These are phyloP conservation scores for Populus tomentosa DNA, from an alignment of 441 rosid species.

Conservation along the genomic window DNA sequence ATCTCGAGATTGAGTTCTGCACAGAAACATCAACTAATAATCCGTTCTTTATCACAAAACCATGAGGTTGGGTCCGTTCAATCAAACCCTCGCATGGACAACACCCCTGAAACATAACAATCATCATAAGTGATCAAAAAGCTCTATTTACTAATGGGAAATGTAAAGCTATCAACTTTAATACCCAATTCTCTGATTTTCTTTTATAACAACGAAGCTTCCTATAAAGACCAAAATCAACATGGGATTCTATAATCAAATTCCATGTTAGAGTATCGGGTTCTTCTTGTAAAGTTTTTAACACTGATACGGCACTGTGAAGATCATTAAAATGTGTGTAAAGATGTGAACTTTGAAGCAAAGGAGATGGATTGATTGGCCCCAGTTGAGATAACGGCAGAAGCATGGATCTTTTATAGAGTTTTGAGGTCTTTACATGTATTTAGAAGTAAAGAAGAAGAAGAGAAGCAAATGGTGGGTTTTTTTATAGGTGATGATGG, in stretches of 20 bases:
- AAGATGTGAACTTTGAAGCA: constrained; percentile 15
- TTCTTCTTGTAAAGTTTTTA: constrained; percentile 4
- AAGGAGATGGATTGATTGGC: constrained; percentile 4
- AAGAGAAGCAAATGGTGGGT: background rate
- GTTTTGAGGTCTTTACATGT: constrained; percentile 35
- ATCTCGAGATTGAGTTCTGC: constrained; percentile 33
- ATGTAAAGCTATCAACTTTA: constrained; percentile 26
- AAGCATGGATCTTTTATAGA: constrained; percentile 31
- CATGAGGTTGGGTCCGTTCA: constrained; percentile 14
- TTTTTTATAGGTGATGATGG: constrained; percentile 27
- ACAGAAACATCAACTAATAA: constrained; percentile 11
- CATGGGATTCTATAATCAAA: constrained; percentile 20
- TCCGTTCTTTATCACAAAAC: constrained; percentile 15
- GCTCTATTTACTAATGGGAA: constrained; percentile 34
- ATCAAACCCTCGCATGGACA: background rate
- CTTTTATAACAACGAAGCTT: constrained; percentile 19
- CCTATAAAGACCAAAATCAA: constrained; percentile 8
- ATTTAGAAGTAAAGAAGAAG: background rate
- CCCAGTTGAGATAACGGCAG: constrained; percentile 4
- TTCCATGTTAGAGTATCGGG: constrained; percentile 26
- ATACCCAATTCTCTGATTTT: constrained; percentile 23
- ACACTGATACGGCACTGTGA: constrained; percentile 14
- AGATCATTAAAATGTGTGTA: constrained; percentile 21
- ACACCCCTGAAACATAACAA: constrained; percentile 23
- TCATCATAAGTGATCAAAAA: constrained; percentile 5